Conservation (phyloP, 768 basidiomycete genomes). For the Exidia glandulosa region DNA sequence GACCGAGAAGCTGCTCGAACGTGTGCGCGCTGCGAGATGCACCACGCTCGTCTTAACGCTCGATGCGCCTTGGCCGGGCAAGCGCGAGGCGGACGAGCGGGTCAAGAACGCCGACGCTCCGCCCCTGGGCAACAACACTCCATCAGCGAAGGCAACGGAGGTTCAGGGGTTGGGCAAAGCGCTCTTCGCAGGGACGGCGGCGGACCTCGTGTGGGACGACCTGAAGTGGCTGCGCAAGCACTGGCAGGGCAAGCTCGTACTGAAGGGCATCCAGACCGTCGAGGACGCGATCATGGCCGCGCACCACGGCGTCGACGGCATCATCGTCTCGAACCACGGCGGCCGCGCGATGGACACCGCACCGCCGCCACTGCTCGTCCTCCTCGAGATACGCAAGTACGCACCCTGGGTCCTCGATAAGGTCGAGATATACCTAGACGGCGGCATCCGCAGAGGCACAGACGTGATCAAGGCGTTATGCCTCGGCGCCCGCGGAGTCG, state of each 20-base stretch:
- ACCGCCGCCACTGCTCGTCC: slow-evolving; percentile 35
- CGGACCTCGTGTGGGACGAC: slow-evolving; percentile 51
- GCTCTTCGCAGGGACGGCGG: slow-evolving; percentile 35
- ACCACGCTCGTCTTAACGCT: slow-evolving; percentile 88
- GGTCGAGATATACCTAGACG: slow-evolving; percentile 83
- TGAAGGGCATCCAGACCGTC: slow-evolving; percentile 33
- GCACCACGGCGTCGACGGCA: slow-evolving; percentile 76
- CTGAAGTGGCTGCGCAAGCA: slow-evolving; percentile 40
- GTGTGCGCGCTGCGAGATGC: slow-evolving; percentile 64
- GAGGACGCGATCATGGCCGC: slow-evolving; percentile 81
- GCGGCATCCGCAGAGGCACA: slow-evolving; percentile 71
- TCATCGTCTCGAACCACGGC: slow-evolving; percentile 86
- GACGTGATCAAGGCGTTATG: slow-evolving; percentile 88
- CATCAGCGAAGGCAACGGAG: slow-evolving; percentile 11
- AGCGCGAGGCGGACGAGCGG: slow-evolving; percentile 57
- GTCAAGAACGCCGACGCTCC: slow-evolving; percentile 9
- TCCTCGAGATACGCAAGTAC: slow-evolving; percentile 60
- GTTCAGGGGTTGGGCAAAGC: slow-evolving; percentile 2
- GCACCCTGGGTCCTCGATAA: slow-evolving; percentile 65
- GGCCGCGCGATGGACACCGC: slow-evolving; percentile 33
- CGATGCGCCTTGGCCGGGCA: slow-evolving; percentile 75
- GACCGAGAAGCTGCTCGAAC: slow-evolving; percentile 59
- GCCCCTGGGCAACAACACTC: slow-evolving; percentile 3
- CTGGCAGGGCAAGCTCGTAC: slow-evolving; percentile 29
- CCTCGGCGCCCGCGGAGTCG: slow-evolving; percentile 78